phyloP scores from a whole-genome alignment of 192 early-diverging fungal genomes.

The Radiomyces spectabilis region DNA sequence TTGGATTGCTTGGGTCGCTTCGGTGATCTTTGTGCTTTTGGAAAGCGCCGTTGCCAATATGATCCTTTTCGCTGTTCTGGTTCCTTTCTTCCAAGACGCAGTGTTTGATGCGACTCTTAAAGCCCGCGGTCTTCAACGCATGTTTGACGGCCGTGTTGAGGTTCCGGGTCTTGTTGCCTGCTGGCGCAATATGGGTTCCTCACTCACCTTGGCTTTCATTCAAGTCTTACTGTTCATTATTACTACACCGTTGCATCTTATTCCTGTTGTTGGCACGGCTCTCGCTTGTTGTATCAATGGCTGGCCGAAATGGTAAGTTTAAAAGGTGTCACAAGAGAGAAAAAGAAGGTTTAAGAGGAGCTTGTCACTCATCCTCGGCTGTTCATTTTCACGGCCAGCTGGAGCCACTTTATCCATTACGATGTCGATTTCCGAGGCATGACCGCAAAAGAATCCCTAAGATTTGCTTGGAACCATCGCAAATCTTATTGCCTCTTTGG shows the following conservation, averaged over 20 bases:
- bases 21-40: slow-evolving; percentile 44
- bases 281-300: slow-evolving; percentile 37
- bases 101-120: slow-evolving; percentile 47
- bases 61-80: slow-evolving; percentile 45
- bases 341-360: not conserved
- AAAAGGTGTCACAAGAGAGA: not conserved
- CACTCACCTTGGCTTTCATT: not conserved
- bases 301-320: slow-evolving; percentile 30
- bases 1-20: slow-evolving; percentile 33
- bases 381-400: slow-evolving; percentile 11
- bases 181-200: slow-evolving; percentile 28
- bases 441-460: slow-evolving; percentile 22
- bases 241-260: slow-evolving; percentile 49
- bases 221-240: slow-evolving; percentile 42
- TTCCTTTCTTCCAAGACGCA: slow-evolving; percentile 48
- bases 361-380: not conserved
- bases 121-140: slow-evolving; percentile 27
- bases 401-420: slow-evolving; percentile 38
- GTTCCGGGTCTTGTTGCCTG: slow-evolving; percentile 26
- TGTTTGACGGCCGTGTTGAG: slow-evolving; percentile 26
- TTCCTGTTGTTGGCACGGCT: slow-evolving; percentile 49
- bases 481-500: slow-evolving; percentile 29
- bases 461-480: slow-evolving; percentile 26
- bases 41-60: slow-evolving; percentile 39
- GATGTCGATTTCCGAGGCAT: slow-evolving; percentile 39